Evolutionary conservation across 345 rosid genomes (phyloP).

Genomic region (Ceriops zippeliana): DNA sequence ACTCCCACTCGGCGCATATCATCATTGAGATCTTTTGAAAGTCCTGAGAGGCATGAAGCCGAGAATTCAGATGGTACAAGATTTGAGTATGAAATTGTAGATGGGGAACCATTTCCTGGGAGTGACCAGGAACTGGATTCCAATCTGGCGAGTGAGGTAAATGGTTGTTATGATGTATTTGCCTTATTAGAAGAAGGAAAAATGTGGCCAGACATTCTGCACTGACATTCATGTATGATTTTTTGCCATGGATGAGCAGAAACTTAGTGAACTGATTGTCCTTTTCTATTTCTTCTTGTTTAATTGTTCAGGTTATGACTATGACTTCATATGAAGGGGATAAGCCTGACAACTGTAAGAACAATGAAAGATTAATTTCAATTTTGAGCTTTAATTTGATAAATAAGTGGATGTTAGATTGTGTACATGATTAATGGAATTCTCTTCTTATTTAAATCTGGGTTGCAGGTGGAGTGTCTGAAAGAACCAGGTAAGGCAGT

Average conservation of each 20-base stretch:
- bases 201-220: neutral
- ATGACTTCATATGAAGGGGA: constrained; percentile 25
- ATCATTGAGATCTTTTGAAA: constrained; percentile 36
- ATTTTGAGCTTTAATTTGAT: neutral
- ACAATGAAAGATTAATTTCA: constrained; percentile 10
- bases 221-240: neutral
- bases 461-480: constrained; percentile 62
- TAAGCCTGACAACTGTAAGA: constrained; percentile 35
- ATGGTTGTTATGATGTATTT: neutral
- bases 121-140: constrained; percentile 40
- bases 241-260: neutral
- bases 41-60: constrained; percentile 32
- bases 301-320: constrained; percentile 28
- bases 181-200: neutral
- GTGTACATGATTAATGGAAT: neutral
- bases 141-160: constrained; percentile 43
- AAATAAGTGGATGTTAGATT: neutral
- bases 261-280: neutral
- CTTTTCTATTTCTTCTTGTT: constrained; percentile 14
- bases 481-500: constrained; percentile 43
- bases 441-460: constrained; percentile 20
- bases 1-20: constrained; percentile 49
- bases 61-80: constrained; percentile 20
- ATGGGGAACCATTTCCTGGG: constrained; percentile 17
- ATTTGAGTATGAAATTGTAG: constrained; percentile 20